phyloP scores from a whole-genome alignment of 768 basidiomycete genomes.

The Boletus edulis region DNA sequence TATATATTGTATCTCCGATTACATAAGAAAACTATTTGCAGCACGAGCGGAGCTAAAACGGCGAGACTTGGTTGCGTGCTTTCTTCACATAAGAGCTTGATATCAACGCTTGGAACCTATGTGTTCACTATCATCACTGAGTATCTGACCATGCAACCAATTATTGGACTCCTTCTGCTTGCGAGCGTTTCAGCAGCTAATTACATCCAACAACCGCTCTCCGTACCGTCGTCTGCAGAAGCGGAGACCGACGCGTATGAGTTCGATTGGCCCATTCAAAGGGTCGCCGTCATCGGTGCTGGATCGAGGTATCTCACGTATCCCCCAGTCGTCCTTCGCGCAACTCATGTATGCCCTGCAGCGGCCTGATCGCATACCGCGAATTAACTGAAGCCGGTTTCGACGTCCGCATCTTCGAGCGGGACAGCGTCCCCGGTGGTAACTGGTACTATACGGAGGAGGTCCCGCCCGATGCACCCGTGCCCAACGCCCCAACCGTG shows the following conservation, averaged over 20 bases:
- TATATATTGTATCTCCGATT: too few relatives aligned
- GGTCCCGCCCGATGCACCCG: background rate
- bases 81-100: too few relatives aligned
- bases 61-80: too few relatives aligned
- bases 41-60: too few relatives aligned
- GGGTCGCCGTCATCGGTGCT: conserved; percentile 1
- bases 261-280: conserved; percentile 6
- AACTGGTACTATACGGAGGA: conserved; percentile 5
- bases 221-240: background rate
- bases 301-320: background rate
- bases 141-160: background rate
- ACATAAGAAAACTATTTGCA: too few relatives aligned
- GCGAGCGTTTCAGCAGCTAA: background rate
- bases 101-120: too few relatives aligned
- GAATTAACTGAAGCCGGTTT: conserved; percentile 1
- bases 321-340: background rate
- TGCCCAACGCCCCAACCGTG: background rate
- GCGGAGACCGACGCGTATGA: background rate
- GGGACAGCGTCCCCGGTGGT: background rate
- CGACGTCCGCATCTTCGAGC: conserved; percentile 4
- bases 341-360: background rate
- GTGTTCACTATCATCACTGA: too few relatives aligned
- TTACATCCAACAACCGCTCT: background rate
- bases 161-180: background rate
- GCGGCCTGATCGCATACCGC: background rate